Evolutionary conservation across 2,329 filamentous ascomycete genomes (phyloP).

Genomic region (Diaporthe destruens): DNA sequence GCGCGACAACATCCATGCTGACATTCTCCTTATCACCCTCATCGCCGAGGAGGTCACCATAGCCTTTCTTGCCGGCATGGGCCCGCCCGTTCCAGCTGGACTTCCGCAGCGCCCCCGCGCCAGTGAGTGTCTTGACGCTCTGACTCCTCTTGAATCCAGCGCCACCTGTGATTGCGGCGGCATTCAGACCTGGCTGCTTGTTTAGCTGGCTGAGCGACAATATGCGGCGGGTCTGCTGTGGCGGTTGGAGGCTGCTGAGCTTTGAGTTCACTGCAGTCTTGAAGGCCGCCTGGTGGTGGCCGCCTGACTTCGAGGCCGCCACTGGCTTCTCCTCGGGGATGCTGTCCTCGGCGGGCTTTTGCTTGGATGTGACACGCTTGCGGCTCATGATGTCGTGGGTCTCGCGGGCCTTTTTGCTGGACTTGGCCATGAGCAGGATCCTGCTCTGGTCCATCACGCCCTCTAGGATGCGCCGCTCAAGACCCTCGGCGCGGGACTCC

Average conservation of each 20-base stretch:
- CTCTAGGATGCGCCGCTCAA: constrained; percentile 93
- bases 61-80: constrained; percentile 55
- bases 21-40: constrained; percentile 58
- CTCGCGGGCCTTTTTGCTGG: constrained; percentile 53
- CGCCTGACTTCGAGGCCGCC: constrained; percentile 24
- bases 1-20: constrained; percentile 49
- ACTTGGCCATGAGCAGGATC: constrained; percentile 83
- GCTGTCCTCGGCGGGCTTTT: constrained; percentile 48
- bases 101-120: constrained; percentile 69
- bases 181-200: constrained; percentile 64
- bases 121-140: constrained; percentile 75
- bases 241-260: constrained; percentile 63
- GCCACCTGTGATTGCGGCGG: constrained; percentile 56
- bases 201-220: constrained; percentile 92
- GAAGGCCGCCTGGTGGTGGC: constrained; percentile 53
- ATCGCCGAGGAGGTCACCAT: constrained; percentile 71
- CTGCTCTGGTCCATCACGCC: constrained; percentile 97
- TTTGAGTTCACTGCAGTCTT: constrained; percentile 68
- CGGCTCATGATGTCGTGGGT: constrained; percentile 69
- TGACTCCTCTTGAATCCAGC: constrained; percentile 81
- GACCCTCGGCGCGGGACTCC: constrained; percentile 86
- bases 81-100: constrained; percentile 73
- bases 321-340: constrained; percentile 47
- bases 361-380: constrained; percentile 65
- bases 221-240: constrained; percentile 77